Conservation (phyloP, 805 yeast species). For the Naumovozyma dairenensis region DNA sequence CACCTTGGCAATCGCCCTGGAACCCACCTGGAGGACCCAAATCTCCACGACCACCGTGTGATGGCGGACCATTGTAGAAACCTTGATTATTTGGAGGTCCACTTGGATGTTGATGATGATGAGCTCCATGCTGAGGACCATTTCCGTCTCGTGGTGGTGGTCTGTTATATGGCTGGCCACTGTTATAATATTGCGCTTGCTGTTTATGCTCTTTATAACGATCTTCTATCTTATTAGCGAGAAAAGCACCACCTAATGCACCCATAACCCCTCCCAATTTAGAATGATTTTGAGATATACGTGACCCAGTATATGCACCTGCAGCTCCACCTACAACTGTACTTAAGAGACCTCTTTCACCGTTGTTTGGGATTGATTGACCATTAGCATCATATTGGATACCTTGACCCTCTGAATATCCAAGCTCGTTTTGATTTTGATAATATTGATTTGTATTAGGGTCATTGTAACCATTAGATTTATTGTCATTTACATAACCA, state of each 20-base stretch:
- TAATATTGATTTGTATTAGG: conserved; percentile 1
- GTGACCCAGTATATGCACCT: conserved; percentile 44
- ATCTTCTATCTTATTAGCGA: conserved; percentile 42
- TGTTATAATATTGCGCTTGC: not conserved
- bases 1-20: conserved; percentile 4
- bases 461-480: not conserved
- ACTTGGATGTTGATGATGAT: conserved; percentile 2
- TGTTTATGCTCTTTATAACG: conserved; percentile 23
- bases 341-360: conserved; percentile 7
- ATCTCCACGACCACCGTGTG: conserved; percentile 6
- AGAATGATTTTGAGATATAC: conserved; percentile 22
- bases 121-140: conserved; percentile 11
- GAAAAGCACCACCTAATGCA: conserved; percentile 45
- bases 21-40: conserved; percentile 12
- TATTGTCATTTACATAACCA: not conserved
- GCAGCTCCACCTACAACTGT: conserved; percentile 40
- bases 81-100: conserved; percentile 1
- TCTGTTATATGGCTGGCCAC: conserved; percentile 2
- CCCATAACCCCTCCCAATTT: conserved; percentile 40
- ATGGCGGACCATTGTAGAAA: conserved; percentile 13
- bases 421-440: not conserved
- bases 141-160: conserved; percentile 9
- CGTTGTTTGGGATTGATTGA: not conserved
- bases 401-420: conserved; percentile 24
- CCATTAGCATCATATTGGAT: conserved; percentile 24